Evolutionary conservation across 495 filamentous ascomycete species (phyloP), one percentile per base, ranked within the genome.

Genomic region (Aspergillus campestris): DNA sequence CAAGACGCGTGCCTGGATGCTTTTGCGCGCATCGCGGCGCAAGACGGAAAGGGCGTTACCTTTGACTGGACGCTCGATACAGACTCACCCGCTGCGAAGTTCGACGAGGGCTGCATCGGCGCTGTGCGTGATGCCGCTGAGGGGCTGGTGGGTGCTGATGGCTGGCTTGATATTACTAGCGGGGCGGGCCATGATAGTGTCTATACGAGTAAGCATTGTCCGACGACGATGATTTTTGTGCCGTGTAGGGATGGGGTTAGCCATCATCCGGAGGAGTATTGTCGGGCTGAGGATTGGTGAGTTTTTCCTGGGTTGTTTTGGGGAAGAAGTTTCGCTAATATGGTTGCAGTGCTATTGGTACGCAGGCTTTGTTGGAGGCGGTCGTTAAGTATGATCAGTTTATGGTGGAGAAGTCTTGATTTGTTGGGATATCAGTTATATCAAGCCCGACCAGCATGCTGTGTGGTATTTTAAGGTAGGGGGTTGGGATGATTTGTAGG

Each of bases 171-270:
- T n/a, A 70, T 77, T 60, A 72, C 62, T 3, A 72, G 69, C 47
- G 71, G 72, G 7, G 74, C 74, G 15, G 73, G 71, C 3, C 84
- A 89, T 58, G 84, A 87, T 44, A 73, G 59, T 36, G 78, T 78
- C 5, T 75, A 75, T 57, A 73, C 78, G 18, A 78, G 67, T 43
- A 67, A 69, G 49, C 62, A 67, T 35, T 74, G 69, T 47, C 78
- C 79, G 8, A 73, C 78, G 12, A 72, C 71, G 15, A 82, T 84
- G 79, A 79, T 82, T 18, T 83, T 84, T 51, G 77, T 82, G 13
- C 78, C 78, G 15, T 79, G 73, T 44, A 61, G 66, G 38, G 75
- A 81, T 51, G 80, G 80, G 5, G 65, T 83, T 34, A 79, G 74
- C 42, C 80, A 83, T 56, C 77, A 82, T 67, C 79, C 80, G 13